Base-by-base conservation (phyloP, 495 filamentous ascomycete species). In the Xylona heveae region DNA sequence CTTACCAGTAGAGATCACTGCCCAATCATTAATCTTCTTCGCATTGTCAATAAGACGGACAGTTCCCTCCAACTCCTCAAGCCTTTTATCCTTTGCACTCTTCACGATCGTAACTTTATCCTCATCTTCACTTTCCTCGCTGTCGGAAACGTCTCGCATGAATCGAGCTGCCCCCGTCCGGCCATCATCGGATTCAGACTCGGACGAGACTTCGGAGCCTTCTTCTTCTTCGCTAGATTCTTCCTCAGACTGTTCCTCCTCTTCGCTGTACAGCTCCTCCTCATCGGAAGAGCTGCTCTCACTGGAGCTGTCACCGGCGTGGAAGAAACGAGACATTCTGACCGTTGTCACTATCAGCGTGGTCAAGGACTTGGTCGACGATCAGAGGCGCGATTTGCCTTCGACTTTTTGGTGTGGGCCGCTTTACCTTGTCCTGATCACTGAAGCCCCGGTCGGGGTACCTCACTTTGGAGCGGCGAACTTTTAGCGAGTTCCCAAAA, bases 11-110 rank as follows among this genome's bases (percentile, higher is more conserved):
- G 82, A 78, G 44, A 99, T 88, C 27, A 80, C 70, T 41, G 74
- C 74, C 88, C 88, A 99, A 53, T 99, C 90, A 48, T 75, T 78
- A 45, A 95, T 99, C 66, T 90, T 94, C 51, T 84, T 61, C 9
- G 79, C 82, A 61, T 99, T 99, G 42, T 93, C 84, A 39, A 95
- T 95, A 37, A 74, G 55, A 47, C 74, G 72, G 35, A 94, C 75
- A 26, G 71, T 91, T 27, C 69, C 67, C 54, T 95, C 90, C 37
- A 99, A 64, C 48, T 92, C 90, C 47, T 93, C 90, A 36, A 82
- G 56, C 24, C 88, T 67, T 64, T 99, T 99, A 55, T 95, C 84
- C 58, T 94, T 95, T 32, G 82, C 84, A 52, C 83, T 93, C 68
- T 92, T 95, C 34, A 83, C 73, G 37, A 90, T 57, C 32, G 78